Base-by-base conservation (phyloP, 2,329 filamentous ascomycete species). In the Thermomyces lanuginosus region DNA sequence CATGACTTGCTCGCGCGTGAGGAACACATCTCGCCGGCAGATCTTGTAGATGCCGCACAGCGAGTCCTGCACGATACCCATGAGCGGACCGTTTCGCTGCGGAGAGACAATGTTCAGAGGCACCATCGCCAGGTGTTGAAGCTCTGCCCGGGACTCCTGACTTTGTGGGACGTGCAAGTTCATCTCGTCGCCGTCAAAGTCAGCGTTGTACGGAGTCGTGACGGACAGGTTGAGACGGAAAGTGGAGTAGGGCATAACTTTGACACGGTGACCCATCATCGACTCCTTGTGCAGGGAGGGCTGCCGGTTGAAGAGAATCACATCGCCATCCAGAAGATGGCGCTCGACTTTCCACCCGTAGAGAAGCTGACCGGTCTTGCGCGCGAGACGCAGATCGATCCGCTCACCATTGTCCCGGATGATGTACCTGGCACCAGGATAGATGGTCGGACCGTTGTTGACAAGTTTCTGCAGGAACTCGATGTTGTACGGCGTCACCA, bases 111-210 rank as follows among this genome's bases (percentile, higher is more conserved):
- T 95, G 54, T 98, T 93, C 42, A 89, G 69, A 1, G 89, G 89
- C n/a, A 99, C 89, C 68, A 95, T 77, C 53, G 86, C 95, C 8
- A 99, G 69, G 49, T 95, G 77, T 53, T 74, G 81, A 41, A 98
- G 72, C 55, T 99, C 89, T 23, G 91, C 83, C 34, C 89, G 78
- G 17, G 91, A 91, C 55, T 99, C 91, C 48, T 98, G 84, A 19
- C 80, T 89, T 48, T 99, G 89, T 3, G 89, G 91, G 27, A 98
- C 91, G 68, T 99, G 89, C 60, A 99, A 72, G 51, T 99, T 99
- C 89, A 99, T 99, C 58, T 99, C 89, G 53, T 98, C 89, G 59
- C 89, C 89, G 48, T 98, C 89, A 59, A 98, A 98, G 79, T 98
- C 89, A 43, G 89, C 89, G 60, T 99, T 99, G 65, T 99, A 99